Conservation (phyloP, 768 basidiomycete species). For the Calocera cornea region DNA sequence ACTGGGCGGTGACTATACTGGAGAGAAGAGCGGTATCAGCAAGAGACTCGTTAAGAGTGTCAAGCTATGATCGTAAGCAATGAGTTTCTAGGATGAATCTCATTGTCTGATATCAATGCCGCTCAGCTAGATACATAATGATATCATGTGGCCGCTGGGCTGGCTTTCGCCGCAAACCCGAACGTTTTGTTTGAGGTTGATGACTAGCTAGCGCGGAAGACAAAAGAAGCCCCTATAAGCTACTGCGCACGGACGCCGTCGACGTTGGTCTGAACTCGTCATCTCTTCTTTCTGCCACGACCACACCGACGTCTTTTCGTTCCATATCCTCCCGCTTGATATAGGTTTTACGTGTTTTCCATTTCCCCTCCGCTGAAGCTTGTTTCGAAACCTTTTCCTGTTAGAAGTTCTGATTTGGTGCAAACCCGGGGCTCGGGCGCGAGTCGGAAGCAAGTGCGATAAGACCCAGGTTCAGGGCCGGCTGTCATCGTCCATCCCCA, state of each 20-base stretch:
- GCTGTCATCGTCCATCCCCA: neutral
- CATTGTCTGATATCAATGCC: neutral
- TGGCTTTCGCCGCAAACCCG: too few species aligned
- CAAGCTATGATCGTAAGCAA: slow-evolving; percentile 33
- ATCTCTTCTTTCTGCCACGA: neutral
- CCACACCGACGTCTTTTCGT: neutral
- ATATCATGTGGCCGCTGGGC: too few species aligned
- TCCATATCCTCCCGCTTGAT: neutral
- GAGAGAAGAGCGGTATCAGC: slow-evolving; percentile 87
- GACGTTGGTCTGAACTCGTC: neutral
- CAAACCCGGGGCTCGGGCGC: neutral
- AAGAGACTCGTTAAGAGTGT: slow-evolving; percentile 72
- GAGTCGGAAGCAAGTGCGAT: neutral
- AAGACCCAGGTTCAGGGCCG: slow-evolving; percentile 1
- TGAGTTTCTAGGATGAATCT: neutral
- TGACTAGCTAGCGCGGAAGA: too few species aligned
- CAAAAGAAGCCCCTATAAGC: neutral
- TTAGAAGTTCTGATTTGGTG: neutral
- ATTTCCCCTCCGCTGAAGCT: neutral
- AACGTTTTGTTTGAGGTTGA: too few species aligned
- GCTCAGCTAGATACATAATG: neutral
- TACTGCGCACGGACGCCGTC: neutral
- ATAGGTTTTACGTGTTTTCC: neutral
- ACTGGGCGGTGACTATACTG: slow-evolving; percentile 62
- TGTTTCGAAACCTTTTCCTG: neutral